phyloP scores from a whole-genome alignment of 2,329 filamentous ascomycete genomes.

The Albophoma yamanashiensis region DNA sequence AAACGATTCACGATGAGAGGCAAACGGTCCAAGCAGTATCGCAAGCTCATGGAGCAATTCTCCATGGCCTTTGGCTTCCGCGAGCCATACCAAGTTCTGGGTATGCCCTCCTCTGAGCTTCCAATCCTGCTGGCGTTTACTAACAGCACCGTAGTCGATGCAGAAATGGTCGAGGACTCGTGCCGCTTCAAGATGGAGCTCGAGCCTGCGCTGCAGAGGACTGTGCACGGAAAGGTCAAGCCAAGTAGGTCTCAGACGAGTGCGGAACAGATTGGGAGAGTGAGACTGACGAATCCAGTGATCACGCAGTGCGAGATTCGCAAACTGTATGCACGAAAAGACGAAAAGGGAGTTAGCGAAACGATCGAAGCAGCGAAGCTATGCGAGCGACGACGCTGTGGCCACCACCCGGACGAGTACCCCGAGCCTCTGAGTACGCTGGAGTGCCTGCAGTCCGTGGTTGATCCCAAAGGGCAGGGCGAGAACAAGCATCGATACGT shows the following conservation, averaged over 20 bases:
- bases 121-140: not conserved
- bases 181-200: conserved; percentile 84
- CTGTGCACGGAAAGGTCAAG: conserved; percentile 80
- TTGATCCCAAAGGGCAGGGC: conserved; percentile 63
- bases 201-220: conserved; percentile 63
- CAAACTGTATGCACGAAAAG: conserved; percentile 58
- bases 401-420: conserved; percentile 63
- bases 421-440: conserved; percentile 57
- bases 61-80: conserved; percentile 81
- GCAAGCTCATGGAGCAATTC: conserved; percentile 90
- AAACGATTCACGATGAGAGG: conserved; percentile 29
- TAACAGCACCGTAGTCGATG: conserved; percentile 49
- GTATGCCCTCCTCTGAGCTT: conserved; percentile 27
- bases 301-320: conserved; percentile 75
- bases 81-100: conserved; percentile 84
- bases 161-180: conserved; percentile 73
- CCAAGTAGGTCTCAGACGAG: conserved; percentile 44
- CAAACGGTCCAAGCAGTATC: conserved; percentile 43
- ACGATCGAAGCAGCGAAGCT: conserved; percentile 67
- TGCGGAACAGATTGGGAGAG: not conserved
- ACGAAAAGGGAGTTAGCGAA: conserved; percentile 38
- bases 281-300: conserved; percentile 36
- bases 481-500: conserved; percentile 73
- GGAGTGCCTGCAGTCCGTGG: conserved; percentile 63
- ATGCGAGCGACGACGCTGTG: conserved; percentile 66